Evolutionary conservation across 768 basidiomycete species (phyloP).

Genomic region (Termitomyces sp.): DNA sequence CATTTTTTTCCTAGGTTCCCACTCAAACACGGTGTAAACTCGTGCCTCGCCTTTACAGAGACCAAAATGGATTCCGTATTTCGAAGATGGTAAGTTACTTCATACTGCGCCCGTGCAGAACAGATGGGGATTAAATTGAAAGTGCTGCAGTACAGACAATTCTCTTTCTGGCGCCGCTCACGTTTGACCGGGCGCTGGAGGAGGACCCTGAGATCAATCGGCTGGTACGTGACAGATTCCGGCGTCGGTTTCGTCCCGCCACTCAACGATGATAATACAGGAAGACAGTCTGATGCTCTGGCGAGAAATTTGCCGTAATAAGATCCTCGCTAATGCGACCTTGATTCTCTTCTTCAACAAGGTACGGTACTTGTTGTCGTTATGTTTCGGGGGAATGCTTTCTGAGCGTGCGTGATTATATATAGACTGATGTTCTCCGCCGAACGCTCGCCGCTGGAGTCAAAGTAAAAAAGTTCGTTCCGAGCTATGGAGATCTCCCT

Average conservation of each 20-base stretch:
- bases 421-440: slow-evolving; percentile 48
- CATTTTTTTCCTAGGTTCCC: background rate
- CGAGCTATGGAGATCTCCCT: slow-evolving; percentile 54
- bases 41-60: slow-evolving; percentile 31
- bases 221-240: slow-evolving; percentile 36
- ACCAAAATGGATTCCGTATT: slow-evolving; percentile 72
- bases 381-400: background rate
- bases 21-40: too few species aligned
- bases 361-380: slow-evolving; percentile 29
- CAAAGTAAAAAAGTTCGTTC: slow-evolving; percentile 54
- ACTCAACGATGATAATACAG: slow-evolving; percentile 24
- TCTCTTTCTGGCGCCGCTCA: slow-evolving; percentile 77
- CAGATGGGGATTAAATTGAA: background rate
- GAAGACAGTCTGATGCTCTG: slow-evolving; percentile 75
- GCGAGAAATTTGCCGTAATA: slow-evolving; percentile 65
- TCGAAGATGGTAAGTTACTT: slow-evolving; percentile 54
- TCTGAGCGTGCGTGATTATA: background rate
- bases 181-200: slow-evolving; percentile 71
- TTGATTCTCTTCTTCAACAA: slow-evolving; percentile 80
- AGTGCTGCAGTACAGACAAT: slow-evolving; percentile 60
- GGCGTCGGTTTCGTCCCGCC: background rate
- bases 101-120: background rate
- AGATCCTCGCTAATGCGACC: slow-evolving; percentile 14
- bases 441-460: slow-evolving; percentile 55
- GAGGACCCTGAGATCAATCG: slow-evolving; percentile 66